Percentiles rank a stretch among this genome's conserved stretches.
Evolutionary conservation across 2,329 filamentous ascomycete genomes (phyloP).

Genomic region (Aspergillus pseudotamarii): DNA sequence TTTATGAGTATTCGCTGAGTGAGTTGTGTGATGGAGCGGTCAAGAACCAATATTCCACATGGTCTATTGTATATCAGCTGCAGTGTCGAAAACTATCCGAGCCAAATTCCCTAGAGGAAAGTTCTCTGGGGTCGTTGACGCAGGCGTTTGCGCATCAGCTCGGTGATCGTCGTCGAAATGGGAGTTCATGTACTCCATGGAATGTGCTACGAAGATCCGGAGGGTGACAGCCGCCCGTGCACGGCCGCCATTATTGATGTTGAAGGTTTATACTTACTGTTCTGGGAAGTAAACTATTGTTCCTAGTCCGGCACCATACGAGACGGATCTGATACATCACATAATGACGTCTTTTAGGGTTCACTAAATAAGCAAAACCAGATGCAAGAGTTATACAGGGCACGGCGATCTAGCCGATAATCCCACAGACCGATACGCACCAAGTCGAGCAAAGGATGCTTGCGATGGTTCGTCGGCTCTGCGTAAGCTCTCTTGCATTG

Average conservation of each 20-base stretch:
- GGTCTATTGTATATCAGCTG: neutral
- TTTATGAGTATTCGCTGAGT: neutral
- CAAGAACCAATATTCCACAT: neutral
- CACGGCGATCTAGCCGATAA: neutral
- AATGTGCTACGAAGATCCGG: neutral
- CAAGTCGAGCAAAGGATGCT: neutral
- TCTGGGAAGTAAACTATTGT: neutral
- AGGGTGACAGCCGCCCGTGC: neutral
- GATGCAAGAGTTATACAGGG: neutral
- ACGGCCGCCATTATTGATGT: constrained; percentile 1
- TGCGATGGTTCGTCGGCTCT: neutral
- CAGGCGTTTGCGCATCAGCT: neutral
- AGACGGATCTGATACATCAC: constrained; percentile 6
- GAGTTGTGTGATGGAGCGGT: neutral
- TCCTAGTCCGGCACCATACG: neutral
- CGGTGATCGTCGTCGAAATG: neutral
- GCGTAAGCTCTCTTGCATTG: neutral
- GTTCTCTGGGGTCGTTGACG: neutral
- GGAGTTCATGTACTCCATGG: neutral
- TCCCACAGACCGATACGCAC: neutral
- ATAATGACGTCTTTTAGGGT: neutral
- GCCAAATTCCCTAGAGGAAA: neutral
- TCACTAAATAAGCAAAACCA: neutral
- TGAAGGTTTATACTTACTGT: constrained; percentile 5
- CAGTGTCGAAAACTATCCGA: neutral